Percentiles rank a stretch among this genome's conserved stretches.
Conservation (phyloP, 495 filamentous ascomycete genomes). For the Hypomontagnella monticulosa region DNA sequence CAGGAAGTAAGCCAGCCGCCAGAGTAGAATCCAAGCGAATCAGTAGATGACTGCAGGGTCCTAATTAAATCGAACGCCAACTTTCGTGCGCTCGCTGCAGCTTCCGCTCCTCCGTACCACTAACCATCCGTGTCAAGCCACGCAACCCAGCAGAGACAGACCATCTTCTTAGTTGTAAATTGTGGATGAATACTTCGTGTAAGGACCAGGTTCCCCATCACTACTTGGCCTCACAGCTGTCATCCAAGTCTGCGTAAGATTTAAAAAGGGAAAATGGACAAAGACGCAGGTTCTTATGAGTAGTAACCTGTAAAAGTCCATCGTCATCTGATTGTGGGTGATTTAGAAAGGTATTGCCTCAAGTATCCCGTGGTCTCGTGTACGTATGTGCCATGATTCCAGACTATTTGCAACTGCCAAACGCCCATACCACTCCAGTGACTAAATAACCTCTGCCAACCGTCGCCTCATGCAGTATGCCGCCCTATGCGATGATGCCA, state of each 20-base stretch:
- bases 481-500: conserved; percentile 49
- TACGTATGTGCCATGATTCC: conserved; percentile 47
- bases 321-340: conserved; percentile 25
- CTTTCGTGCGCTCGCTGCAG: conserved; percentile 6
- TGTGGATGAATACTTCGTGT: conserved; percentile 3
- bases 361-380: conserved; percentile 37
- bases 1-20: conserved; percentile 13
- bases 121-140: conserved; percentile 4
- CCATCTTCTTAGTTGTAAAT: conserved; percentile 17
- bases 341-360: conserved; percentile 29
- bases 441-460: conserved; percentile 39
- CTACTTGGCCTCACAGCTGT: conserved; percentile 11
- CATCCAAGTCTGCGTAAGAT: conserved; percentile 24
- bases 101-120: conserved; percentile 11
- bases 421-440: conserved; percentile 42
- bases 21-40: conserved; percentile 19
- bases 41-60: conserved; percentile 16
- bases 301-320: conserved; percentile 25
- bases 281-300: conserved; percentile 19
- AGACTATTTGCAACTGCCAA: conserved; percentile 48
- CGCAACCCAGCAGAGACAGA: conserved; percentile 4
- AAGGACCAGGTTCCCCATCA: neutral
- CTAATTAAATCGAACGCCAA: conserved; percentile 17
- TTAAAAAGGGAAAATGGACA: conserved; percentile 35
- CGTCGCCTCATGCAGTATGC: conserved; percentile 47